Conservation (phyloP, 2,329 filamentous ascomycete genomes). For the Laburnicola sp. region DNA sequence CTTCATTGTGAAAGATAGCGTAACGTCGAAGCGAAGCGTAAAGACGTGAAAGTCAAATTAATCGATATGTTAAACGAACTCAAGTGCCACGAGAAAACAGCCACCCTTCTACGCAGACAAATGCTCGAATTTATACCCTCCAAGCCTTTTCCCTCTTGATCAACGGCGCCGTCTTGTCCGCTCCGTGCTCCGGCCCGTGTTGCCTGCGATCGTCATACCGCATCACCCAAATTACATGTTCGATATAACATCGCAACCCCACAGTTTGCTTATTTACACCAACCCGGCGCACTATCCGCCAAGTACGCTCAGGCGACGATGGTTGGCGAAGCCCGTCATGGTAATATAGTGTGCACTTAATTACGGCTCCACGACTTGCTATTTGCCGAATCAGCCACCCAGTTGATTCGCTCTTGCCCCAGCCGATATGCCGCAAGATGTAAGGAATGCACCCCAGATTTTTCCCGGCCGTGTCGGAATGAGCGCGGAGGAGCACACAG, state of each 20-base stretch:
- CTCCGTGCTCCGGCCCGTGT: conserved; percentile 7
- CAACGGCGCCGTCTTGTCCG: background rate
- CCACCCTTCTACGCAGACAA: background rate
- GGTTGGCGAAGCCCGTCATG: background rate
- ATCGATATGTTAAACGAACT: background rate
- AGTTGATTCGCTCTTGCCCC: background rate
- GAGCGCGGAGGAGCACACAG: conserved; percentile 1
- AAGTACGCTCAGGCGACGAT: background rate
- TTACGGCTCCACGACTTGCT: conserved; percentile 1
- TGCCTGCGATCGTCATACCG: conserved; percentile 14
- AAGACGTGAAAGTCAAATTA: conserved; percentile 1
- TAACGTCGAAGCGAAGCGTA: background rate
- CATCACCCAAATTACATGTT: conserved; percentile 6
- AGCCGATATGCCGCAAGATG: too few species aligned
- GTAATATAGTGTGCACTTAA: conserved; percentile 3
- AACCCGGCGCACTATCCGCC: conserved; percentile 3
- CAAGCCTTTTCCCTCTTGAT: background rate
- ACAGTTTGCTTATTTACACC: background rate
- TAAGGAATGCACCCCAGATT: background rate
- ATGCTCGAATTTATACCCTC: conserved; percentile 7
- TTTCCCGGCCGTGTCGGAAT: background rate
- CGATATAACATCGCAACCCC: background rate
- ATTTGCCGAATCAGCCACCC: conserved; percentile 7
- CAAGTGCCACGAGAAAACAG: conserved; percentile 2
- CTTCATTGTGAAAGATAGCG: conserved; percentile 31